phyloP scores from a whole-genome alignment of 306 rosid genomes.

The apple (Malus domestica) region DNA sequence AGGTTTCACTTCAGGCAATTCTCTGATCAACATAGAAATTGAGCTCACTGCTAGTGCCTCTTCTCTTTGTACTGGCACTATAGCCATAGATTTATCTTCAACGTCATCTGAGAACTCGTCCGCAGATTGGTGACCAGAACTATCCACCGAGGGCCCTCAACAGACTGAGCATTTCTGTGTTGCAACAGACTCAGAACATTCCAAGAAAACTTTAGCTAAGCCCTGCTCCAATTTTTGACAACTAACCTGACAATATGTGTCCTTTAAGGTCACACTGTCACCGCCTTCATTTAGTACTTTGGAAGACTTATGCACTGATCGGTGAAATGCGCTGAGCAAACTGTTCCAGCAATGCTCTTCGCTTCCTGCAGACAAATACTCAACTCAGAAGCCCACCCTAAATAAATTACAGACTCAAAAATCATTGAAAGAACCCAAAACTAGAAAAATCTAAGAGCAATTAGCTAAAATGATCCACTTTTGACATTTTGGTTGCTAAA shows the following conservation, averaged over 20 bases:
- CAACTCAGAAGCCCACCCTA: slow-evolving; percentile 12
- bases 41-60: slow-evolving; percentile 25
- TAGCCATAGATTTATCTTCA: slow-evolving; percentile 50
- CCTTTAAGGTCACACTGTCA: slow-evolving; percentile 16
- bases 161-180: slow-evolving; percentile 53
- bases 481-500: no score
- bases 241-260: slow-evolving; percentile 1
- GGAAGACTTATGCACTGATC: slow-evolving; percentile 25
- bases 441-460: background rate
- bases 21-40: slow-evolving; percentile 28
- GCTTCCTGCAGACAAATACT: slow-evolving; percentile 36
- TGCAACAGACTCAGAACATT: slow-evolving; percentile 21
- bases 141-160: slow-evolving; percentile 20
- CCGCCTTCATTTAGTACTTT: slow-evolving; percentile 40
- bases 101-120: slow-evolving; percentile 30
- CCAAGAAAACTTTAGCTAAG: slow-evolving; percentile 43
- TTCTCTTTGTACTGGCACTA: slow-evolving; percentile 53
- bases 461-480: no score
- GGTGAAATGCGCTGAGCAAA: slow-evolving; percentile 42
- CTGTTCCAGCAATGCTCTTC: slow-evolving; percentile 32
- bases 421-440: background rate
- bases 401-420: background rate
- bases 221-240: slow-evolving; percentile 37
- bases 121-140: slow-evolving; percentile 28
- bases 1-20: slow-evolving; percentile 53